Evolutionary conservation across 1,139 yeast species (phyloP).

Genomic region (Saccharomycopsis phalli): DNA sequence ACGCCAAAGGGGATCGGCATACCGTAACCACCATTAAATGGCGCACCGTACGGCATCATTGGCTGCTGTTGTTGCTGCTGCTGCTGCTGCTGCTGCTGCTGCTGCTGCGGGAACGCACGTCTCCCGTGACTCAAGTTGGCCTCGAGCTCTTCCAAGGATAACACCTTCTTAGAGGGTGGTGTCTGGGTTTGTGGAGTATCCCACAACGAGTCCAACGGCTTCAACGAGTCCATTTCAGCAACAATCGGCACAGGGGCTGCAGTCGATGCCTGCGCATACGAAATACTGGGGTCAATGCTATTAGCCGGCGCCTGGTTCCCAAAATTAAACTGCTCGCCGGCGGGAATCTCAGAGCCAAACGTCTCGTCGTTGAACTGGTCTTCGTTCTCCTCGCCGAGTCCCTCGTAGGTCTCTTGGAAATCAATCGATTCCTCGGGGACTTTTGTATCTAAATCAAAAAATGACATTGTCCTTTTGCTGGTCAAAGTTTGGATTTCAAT

Average conservation of each 20-base stretch:
- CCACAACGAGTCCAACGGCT: slow-evolving; percentile 67
- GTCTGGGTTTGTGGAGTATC: slow-evolving; percentile 27
- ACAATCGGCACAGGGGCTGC: slow-evolving; percentile 27
- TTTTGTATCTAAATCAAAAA: slow-evolving; percentile 30
- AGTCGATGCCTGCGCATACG: slow-evolving; percentile 50
- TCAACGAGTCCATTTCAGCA: slow-evolving; percentile 37
- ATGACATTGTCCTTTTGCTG: slow-evolving; percentile 27
- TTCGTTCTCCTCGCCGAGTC: slow-evolving; percentile 69
- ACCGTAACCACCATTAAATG: slow-evolving; percentile 19
- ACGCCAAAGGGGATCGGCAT: slow-evolving; percentile 25
- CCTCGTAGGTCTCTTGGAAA: slow-evolving; percentile 80
- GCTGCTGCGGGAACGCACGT: slow-evolving; percentile 26
- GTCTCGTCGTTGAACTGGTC: slow-evolving; percentile 86
- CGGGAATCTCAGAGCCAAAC: slow-evolving; percentile 54
- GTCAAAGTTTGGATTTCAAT: background rate
- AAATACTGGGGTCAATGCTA: slow-evolving; percentile 31
- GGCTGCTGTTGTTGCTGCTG: slow-evolving; percentile 20
- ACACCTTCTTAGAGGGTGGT: slow-evolving; percentile 33
- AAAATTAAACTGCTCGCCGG: slow-evolving; percentile 72
- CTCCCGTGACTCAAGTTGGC: slow-evolving; percentile 50
- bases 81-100: slow-evolving; percentile 23
- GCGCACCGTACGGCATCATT: slow-evolving; percentile 22
- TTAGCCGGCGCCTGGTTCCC: slow-evolving; percentile 35
- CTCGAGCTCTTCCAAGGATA: slow-evolving; percentile 70
- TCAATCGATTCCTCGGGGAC: slow-evolving; percentile 37